Percentiles rank a stretch among this genome's conserved stretches.
Evolutionary conservation across 345 rosid genomes (phyloP).

Genomic region (Citrus maxima): DNA sequence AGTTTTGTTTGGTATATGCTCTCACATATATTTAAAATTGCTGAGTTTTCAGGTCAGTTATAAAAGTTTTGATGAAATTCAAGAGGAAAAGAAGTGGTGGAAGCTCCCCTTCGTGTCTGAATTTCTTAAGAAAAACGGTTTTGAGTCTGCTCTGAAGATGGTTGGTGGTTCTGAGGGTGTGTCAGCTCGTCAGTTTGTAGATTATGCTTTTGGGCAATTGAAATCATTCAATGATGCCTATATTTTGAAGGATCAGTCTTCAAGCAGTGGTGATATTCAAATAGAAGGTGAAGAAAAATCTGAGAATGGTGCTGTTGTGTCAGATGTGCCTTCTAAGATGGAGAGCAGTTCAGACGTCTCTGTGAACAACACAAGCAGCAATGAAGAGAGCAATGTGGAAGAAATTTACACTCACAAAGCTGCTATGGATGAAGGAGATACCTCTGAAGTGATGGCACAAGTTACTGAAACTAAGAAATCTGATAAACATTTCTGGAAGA

Average conservation of each 20-base stretch:
- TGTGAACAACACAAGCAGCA: constrained; percentile 16
- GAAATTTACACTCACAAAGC: constrained; percentile 22
- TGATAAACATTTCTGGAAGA: constrained; percentile 62
- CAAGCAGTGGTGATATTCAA: constrained; percentile 24
- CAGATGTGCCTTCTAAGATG: constrained; percentile 32
- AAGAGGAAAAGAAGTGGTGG: constrained; percentile 85
- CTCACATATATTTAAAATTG: constrained; percentile 1
- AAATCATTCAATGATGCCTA: constrained; percentile 65
- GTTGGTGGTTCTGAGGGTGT: constrained; percentile 63
- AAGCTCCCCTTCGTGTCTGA: constrained; percentile 64
- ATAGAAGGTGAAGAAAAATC: constrained; percentile 23
- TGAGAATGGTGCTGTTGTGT: constrained; percentile 19
- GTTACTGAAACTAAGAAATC: constrained; percentile 35
- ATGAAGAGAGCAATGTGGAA: constrained; percentile 19
- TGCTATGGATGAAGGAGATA: constrained; percentile 17
- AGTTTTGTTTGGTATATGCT: neutral
- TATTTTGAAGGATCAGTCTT: constrained; percentile 30
- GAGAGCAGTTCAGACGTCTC: constrained; percentile 25
- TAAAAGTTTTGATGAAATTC: constrained; percentile 73
- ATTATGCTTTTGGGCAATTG: constrained; percentile 83
- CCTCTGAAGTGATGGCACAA: constrained; percentile 23
- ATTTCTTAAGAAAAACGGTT: constrained; percentile 58
- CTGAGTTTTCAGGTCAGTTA: constrained; percentile 60
- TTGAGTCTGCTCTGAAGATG: constrained; percentile 56
- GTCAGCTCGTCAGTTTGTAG: constrained; percentile 83